Base-by-base conservation (phyloP, 441 rosid species). In the Arabidopsis hybrid region DNA sequence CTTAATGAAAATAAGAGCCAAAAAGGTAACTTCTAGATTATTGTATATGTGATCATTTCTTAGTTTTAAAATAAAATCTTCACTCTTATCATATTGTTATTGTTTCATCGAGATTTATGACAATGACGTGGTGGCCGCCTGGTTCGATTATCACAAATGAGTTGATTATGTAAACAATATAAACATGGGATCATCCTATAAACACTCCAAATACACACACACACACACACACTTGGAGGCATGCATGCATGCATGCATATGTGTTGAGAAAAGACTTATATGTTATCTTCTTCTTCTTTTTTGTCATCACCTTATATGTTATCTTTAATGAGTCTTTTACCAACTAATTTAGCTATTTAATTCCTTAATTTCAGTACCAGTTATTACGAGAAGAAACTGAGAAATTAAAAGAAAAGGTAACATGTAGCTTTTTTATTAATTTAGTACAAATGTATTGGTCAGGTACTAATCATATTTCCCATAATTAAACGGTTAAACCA, bases 331-430 rank as follows among this genome's bases (percentile, higher is more conserved):
- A 9, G 17, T n/a, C n/a, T 73, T 21, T 65, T 0, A 65, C 2
- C 10, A 6, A 21, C 39, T 64, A 10, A 47, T 49, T 49, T 21
- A 57, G 4, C 66, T 40, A 11, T 21, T 39, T 34, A 34, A 13
- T 64, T 47, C 65, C 47, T 38, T 40, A 49, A 67, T 74, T 47
- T 56, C 97, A 93, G 97, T 81, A 65, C 59, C 90, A 85, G 60
- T 68, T 91, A 17, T 64, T 85, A 21, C 79, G 46, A 16, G 92
- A 85, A 71, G 87, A 83, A 67, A 85, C 90, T 42, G 87, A 85
- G 82, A 87, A 78, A 80, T 84, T 93, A 31, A 90, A 77, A 69
- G 81, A 73, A 50, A 84, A 84, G 93, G 98, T 93, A 84, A 31
- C 53, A 10, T 65, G 46, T 55, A 50, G 55, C 32, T 66, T 57